Conservation (phyloP, 768 basidiomycete genomes). For the Paxillus involutus region DNA sequence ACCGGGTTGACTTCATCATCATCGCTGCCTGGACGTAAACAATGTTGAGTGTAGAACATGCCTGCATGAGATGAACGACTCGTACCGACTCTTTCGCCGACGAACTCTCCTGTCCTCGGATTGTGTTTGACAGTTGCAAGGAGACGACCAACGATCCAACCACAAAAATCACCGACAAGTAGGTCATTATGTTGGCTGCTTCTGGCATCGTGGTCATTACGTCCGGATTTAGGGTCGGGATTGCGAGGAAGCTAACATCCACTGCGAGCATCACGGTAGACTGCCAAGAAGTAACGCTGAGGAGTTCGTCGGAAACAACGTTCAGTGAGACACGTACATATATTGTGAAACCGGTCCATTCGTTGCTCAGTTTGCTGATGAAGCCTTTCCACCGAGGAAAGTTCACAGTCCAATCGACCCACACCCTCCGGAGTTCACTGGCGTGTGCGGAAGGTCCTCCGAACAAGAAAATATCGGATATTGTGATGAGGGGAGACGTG, state of each 20-base stretch:
- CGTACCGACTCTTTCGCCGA: too few species aligned
- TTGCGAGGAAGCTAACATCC: constrained; percentile 51
- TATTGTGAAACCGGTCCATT: constrained; percentile 49
- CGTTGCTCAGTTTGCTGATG: constrained; percentile 38
- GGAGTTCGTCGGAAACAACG: background rate
- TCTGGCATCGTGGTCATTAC: too few species aligned
- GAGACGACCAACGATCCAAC: too few species aligned
- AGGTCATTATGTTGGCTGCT: too few species aligned
- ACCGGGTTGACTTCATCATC: too few species aligned
- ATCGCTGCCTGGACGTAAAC: too few species aligned
- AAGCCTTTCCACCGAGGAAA: constrained; percentile 38
- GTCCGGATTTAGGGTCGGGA: too few species aligned
- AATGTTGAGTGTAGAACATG: too few species aligned
- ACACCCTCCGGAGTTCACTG: constrained; percentile 18
- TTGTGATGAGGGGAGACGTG: constrained; percentile 11
- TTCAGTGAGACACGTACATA: constrained; percentile 34
- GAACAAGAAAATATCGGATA: constrained; percentile 29
- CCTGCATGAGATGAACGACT: too few species aligned
- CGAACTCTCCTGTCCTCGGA: too few species aligned
- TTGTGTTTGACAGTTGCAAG: too few species aligned
- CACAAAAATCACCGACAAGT: too few species aligned
- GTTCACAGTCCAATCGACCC: constrained; percentile 42
- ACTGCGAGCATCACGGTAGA: constrained; percentile 49
- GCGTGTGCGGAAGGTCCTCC: constrained; percentile 45
- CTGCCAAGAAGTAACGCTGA: constrained; percentile 22